phyloP scores from a whole-genome alignment of 805 yeast species.

The Yamadazyma paraphyllophila region DNA sequence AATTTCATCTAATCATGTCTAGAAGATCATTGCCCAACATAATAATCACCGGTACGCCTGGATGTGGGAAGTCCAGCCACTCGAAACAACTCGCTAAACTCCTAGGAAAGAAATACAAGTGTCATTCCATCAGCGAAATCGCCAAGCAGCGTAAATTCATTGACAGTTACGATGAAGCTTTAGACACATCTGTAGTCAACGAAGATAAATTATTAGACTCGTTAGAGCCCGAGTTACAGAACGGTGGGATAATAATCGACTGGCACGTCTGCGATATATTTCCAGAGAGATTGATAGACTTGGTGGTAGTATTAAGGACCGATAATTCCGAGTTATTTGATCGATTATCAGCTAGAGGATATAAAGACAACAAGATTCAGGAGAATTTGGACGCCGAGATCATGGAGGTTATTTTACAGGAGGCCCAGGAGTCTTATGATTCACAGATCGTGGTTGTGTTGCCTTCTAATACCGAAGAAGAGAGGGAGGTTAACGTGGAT shows the following conservation, averaged over 20 bases:
- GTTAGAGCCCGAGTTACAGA: conserved; percentile 70
- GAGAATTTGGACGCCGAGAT: conserved; percentile 96
- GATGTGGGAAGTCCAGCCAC: conserved; percentile 83
- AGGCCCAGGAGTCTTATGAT: conserved; percentile 80
- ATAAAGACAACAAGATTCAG: conserved; percentile 75
- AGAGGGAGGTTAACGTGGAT: conserved; percentile 79
- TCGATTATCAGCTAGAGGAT: conserved; percentile 72
- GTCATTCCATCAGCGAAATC: conserved; percentile 71
- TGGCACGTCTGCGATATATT: conserved; percentile 98
- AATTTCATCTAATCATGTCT: conserved; percentile 18
- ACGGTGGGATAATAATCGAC: conserved; percentile 89
- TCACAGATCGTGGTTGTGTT: conserved; percentile 81
- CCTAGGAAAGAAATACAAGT: conserved; percentile 26
- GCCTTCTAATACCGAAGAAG: conserved; percentile 66
- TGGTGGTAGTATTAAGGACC: conserved; percentile 85
- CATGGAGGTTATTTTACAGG: conserved; percentile 86
- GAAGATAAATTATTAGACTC: conserved; percentile 85
- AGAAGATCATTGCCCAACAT: conserved; percentile 61
- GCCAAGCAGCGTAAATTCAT: conserved; percentile 77
- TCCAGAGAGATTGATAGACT: conserved; percentile 88
- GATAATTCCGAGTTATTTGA: conserved; percentile 72
- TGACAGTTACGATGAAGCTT: conserved; percentile 80
- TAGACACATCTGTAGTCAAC: conserved; percentile 87
- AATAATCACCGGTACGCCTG: conserved; percentile 93
- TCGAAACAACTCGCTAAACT: conserved; percentile 31